Evolutionary conservation across 495 filamentous ascomycete species (phyloP), one percentile per base, ranked within the genome.

Genomic region (Staphylotrichum longicolle): DNA sequence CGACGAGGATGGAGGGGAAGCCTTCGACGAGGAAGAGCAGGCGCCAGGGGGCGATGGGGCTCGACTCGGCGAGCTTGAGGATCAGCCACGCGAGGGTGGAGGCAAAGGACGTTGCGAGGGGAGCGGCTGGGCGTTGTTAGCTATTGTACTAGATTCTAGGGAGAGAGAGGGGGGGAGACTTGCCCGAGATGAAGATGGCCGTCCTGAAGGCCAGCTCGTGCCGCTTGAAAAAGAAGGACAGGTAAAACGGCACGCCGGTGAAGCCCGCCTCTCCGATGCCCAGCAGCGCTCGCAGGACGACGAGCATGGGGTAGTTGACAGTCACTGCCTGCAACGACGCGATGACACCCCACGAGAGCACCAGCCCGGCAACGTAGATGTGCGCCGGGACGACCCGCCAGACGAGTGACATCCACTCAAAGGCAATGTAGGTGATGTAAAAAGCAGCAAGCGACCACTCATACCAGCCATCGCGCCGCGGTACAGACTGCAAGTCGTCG

Each of bases 11-110:
- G 4, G 85, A 89, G 3, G 91, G 92, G 42, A 91, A 78, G 6
- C 91, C 91, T 74, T 96, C 91, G n/a, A 95, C 76, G 3, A 96
- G 80, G 72, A 96, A 94, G 44, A 96, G 75, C 2, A 96, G 75
- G 9, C 91, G 82, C 91, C 91, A 96, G 20, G 86, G 86, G 3
- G 91, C 87, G 50, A 96, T 78, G 34, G 83, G 78, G 5, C 82
- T 72, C 66, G 81, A 70, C 14, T 72, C 55, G 71, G 71, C 58
- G 4, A 90, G 82, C 7, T 85, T 86, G 4, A 90, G 87, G 64
- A 96, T 95, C 4, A 86, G 83, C 68, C 89, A 95, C 5, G 91
- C 91, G 0, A 96, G 77, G 11, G 88, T 88, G 34, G 91, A 89
- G 0, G 91, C 89, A 67, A 96, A 96, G 3, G 85, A 86, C 34